Conservation (phyloP, 2,329 filamentous ascomycete genomes). For the Alternaria ethzedia region DNA sequence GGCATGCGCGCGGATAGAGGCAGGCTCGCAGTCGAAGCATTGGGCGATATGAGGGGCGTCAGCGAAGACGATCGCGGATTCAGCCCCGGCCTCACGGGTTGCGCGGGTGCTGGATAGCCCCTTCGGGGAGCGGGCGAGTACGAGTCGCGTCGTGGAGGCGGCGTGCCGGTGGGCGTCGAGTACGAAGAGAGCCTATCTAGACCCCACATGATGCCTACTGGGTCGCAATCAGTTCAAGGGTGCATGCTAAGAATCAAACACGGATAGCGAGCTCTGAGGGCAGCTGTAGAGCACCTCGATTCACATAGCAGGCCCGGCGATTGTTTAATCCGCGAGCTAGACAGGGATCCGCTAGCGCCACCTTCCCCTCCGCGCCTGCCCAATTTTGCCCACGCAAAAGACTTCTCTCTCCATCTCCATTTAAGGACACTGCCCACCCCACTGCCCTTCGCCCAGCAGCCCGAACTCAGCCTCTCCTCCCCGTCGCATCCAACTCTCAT, state of each 20-base stretch:
- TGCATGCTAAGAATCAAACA: neutral
- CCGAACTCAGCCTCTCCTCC: constrained; percentile 39
- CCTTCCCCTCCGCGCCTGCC: constrained; percentile 35
- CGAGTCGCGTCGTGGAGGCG: constrained; percentile 67
- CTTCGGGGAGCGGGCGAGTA: constrained; percentile 76
- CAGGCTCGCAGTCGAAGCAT: constrained; percentile 78
- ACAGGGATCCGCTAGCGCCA: constrained; percentile 31
- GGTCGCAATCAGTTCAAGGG: neutral
- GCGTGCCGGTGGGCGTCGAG: constrained; percentile 68
- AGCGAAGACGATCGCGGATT: constrained; percentile 77
- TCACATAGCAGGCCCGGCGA: constrained; percentile 3
- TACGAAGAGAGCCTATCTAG: constrained; percentile 83
- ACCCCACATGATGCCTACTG: constrained; percentile 69
- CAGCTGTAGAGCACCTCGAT: neutral
- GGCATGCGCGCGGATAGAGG: constrained; percentile 67
- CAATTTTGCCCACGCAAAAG: constrained; percentile 21
- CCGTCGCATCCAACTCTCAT: constrained; percentile 46
- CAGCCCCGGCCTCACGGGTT: constrained; percentile 71
- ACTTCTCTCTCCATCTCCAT: constrained; percentile 40
- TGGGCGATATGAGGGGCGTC: constrained; percentile 70
- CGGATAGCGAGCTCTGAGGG: neutral
- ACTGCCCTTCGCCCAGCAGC: constrained; percentile 35
- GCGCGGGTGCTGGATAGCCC: constrained; percentile 71
- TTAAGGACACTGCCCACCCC: constrained; percentile 36
- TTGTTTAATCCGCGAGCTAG: constrained; percentile 33